Evolutionary conservation across 768 basidiomycete species (phyloP), one percentile per base, ranked within the genome.

Genomic region (Amanita jacksonii): DNA sequence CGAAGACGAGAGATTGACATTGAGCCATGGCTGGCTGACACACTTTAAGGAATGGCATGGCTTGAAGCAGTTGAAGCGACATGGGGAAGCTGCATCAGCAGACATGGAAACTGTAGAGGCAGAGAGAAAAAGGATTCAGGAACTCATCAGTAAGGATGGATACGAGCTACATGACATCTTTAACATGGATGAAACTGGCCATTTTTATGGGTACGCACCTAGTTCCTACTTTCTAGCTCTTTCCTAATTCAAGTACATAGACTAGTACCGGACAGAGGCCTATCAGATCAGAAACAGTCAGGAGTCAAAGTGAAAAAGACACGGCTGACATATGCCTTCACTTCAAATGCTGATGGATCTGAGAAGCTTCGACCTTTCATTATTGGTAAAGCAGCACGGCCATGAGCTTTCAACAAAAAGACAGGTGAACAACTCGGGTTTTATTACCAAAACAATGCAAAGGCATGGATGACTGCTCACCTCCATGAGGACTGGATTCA

Each of bases 11-110:
- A 25, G 51, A 1, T 47, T 69, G 3, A 54, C 41, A 1, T 45
- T 68, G 12, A 67, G 62, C 35, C 43, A 63, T 25, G 64, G 66
- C 2, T 71, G 64, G 63, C 40, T 66, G 41, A 43, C 22, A 10
- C 20, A 8, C 0, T 57, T 59, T 34, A 63, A 65, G 49, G 48
- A 43, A 2, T 16, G 54, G 24, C 45, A 51, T 49, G 50, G 54
- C 2, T 51, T 66, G 46, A 51, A 36, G 36, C 41, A 61, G 15
- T 40, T 52, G 13, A 65, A 60, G 47, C 28, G 45, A 0, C 59
- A 68, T 56, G 61, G 63, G 1, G 60, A 70, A 37, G 65, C 63
- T 12, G 63, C 43, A 25, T 68, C 58, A 9, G 55, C 52, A 32
- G 20, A 46, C 30, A 15, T 46, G 0, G 45, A 52, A 5, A 52